Conservation (phyloP, 306 rosid genomes). For the Ziziphus jujuba region DNA sequence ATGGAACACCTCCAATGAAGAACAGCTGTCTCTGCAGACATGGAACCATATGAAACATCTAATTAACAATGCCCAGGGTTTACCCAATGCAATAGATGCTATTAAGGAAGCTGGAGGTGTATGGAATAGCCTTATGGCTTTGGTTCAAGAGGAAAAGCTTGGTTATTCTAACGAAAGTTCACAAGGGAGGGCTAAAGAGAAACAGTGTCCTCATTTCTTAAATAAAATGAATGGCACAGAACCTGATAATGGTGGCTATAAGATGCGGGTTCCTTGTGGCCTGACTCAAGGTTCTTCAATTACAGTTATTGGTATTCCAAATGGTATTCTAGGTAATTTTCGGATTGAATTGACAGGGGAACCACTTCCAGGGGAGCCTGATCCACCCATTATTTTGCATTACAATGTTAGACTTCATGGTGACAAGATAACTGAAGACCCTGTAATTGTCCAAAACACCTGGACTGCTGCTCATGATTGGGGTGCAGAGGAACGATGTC, state of each 20-base stretch:
- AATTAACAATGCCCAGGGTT: conserved; percentile 64
- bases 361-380: conserved; percentile 97
- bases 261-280: conserved; percentile 84
- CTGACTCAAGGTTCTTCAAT: conserved; percentile 97
- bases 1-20: conserved; percentile 64
- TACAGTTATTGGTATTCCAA: conserved; percentile 78
- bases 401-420: conserved; percentile 97
- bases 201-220: conserved; percentile 95
- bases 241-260: conserved; percentile 50
- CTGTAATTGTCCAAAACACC: conserved; percentile 94
- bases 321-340: conserved; percentile 87
- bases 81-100: conserved; percentile 91
- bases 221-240: conserved; percentile 70
- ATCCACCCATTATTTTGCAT: conserved; percentile 89
- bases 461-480: conserved; percentile 96
- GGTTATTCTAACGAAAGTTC: conserved; percentile 62
- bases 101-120: conserved; percentile 86
- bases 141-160: conserved; percentile 58
- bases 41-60: conserved; percentile 80
- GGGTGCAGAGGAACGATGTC: conserved; percentile 98
- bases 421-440: conserved; percentile 91
- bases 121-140: conserved; percentile 75
- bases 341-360: conserved; percentile 88
- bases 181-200: conserved; percentile 55
- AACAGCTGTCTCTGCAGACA: conserved; percentile 64